Base-by-base conservation (phyloP, 164 flowering plant species). In the Brasenia schreberi region DNA sequence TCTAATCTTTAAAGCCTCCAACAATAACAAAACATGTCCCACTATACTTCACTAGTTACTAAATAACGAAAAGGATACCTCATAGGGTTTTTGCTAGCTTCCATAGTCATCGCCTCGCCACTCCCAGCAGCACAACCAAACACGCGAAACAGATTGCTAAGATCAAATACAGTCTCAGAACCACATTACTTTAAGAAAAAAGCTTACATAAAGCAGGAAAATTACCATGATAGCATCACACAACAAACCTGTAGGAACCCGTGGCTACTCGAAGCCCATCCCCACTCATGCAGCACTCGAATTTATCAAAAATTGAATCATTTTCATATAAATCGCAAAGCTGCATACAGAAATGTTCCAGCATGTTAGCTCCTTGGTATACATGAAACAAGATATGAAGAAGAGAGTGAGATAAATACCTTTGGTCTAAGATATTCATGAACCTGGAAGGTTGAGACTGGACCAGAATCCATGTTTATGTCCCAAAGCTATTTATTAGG, bases 31-130 rank as follows among this genome's bases (percentile, higher is more conserved):
- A n/a, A n/a, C n/a, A n/a, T n/a, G n/a, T n/a, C n/a, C n/a, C n/a
- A n/a, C n/a, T n/a, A n/a, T n/a, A n/a, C n/a, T n/a, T n/a, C n/a
- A n/a, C n/a, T n/a, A n/a, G n/a, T n/a, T n/a, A n/a, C n/a, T n/a
- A n/a, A n/a, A n/a, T n/a, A n/a, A n/a, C n/a, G n/a, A n/a, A n/a
- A n/a, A n/a, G 52, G 52, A 44, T 44, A 94, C 98, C 98, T 89
- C 96, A 87, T 89, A 64, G 98, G 98, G 61, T 94, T 91, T 85
- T 91, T 94, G 84, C 96, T 94, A 63, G 97, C 98, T 80, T 94
- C 98, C 80, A 94, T 80, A 45, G 95, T 89, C 62, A 90, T 84
- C 44, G 93, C 87, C 68, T 94, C 98, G 45, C 80, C 76, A 73
- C 95, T 84, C 61, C 89, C 97, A 27, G 87, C 64, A 64, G 78